These are phyloP conservation scores for Fennellomyces sp. DNA, from an alignment of 371 early-diverging fungal species.

Conservation along the genomic window DNA sequence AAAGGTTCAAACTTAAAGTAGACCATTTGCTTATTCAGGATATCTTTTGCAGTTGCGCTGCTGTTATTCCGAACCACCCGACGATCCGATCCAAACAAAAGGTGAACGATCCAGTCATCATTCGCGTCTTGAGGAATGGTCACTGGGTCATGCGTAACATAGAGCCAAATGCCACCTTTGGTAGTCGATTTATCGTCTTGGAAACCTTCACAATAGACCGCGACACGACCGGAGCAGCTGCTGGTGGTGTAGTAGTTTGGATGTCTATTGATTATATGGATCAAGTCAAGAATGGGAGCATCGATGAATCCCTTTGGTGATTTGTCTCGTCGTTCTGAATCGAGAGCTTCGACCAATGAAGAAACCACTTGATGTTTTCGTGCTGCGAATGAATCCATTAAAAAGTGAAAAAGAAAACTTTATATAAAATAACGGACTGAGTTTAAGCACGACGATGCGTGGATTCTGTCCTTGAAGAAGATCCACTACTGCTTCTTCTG, in stretches of 20 bases:
- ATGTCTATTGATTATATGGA: slow-evolving; percentile 53
- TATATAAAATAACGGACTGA: background rate
- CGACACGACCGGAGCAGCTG: slow-evolving; percentile 64
- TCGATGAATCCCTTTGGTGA: slow-evolving; percentile 70
- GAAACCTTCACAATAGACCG: slow-evolving; percentile 57
- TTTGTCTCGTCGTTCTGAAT: slow-evolving; percentile 60
- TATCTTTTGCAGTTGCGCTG: slow-evolving; percentile 4
- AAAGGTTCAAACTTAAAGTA: slow-evolving; percentile 71
- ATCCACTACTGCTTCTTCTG: background rate
- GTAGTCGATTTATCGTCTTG: slow-evolving; percentile 30
- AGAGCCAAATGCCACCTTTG: slow-evolving; percentile 65
- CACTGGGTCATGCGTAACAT: slow-evolving; percentile 65
- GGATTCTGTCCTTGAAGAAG: background rate
- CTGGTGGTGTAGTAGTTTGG: slow-evolving; percentile 65
- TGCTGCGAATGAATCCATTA: slow-evolving; percentile 10
- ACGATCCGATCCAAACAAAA: slow-evolving; percentile 41
- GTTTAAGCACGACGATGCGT: slow-evolving; percentile 3
- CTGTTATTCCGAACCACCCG: slow-evolving; percentile 24
- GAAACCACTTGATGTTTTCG: slow-evolving; percentile 46
- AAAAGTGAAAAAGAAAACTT: background rate
- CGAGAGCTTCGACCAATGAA: slow-evolving; percentile 50
- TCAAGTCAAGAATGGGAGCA: slow-evolving; percentile 59
- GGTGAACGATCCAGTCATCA: slow-evolving; percentile 30
- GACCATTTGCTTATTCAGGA: slow-evolving; percentile 33
- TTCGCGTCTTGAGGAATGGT: slow-evolving; percentile 30